A percentile compares a stretch with the other conserved stretches of the same genome.
Conservation (phyloP, 371 early-diverging fungal genomes). For the Zychaea mexicana region DNA sequence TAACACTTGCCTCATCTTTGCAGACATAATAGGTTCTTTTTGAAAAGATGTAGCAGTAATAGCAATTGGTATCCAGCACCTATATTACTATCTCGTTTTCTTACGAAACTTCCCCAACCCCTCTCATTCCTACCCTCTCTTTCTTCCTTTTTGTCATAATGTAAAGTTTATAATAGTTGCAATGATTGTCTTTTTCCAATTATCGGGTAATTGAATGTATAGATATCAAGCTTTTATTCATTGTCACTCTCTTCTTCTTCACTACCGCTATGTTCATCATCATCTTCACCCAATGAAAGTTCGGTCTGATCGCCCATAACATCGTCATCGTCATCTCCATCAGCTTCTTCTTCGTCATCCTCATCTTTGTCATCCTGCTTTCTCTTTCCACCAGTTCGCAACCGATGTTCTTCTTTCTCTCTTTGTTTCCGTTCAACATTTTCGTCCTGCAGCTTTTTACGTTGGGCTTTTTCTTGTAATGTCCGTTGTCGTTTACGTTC, state of each 20-base stretch:
- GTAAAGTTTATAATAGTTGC: no score
- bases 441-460: slow-evolving; percentile 77
- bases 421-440: slow-evolving; percentile 83
- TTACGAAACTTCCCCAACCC: no score
- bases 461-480: slow-evolving; percentile 62
- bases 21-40: no score
- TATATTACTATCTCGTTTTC: no score
- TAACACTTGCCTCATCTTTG: no score
- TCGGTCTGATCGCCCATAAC: slow-evolving; percentile 25
- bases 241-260: slow-evolving; percentile 14
- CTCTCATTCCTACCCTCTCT: no score
- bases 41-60: no score
- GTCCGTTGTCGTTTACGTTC: slow-evolving; percentile 59
- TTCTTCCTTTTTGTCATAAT: no score
- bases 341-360: slow-evolving; percentile 36
- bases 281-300: slow-evolving; percentile 18
- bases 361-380: slow-evolving; percentile 29
- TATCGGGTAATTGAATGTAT: not conserved
- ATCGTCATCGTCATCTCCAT: slow-evolving; percentile 34
- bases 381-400: slow-evolving; percentile 24
- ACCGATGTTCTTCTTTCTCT: slow-evolving; percentile 49
- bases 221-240: slow-evolving; percentile 1
- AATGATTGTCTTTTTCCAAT: no score
- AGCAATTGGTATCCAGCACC: no score
- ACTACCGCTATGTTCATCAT: slow-evolving; percentile 16